A percentile compares a stretch with the other conserved stretches of the same genome.
Evolutionary conservation across 2,329 filamentous ascomycete species (phyloP).

Genomic region (Pseudogymnoascus sp.): DNA sequence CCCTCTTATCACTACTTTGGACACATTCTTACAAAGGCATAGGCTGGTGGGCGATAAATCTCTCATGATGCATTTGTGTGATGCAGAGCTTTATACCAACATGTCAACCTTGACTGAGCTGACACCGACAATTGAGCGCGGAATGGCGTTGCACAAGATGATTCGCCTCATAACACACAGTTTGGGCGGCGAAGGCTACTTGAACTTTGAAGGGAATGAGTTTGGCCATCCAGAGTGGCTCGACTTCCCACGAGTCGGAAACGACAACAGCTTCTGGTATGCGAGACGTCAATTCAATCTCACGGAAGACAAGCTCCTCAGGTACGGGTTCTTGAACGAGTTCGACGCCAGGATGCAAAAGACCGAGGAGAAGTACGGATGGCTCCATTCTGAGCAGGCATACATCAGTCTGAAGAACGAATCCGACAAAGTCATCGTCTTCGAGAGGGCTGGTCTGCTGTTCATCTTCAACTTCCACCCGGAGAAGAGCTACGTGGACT

Average conservation of each 20-base stretch:
- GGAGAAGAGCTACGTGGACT: slow-evolving; percentile 78
- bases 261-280: slow-evolving; percentile 90
- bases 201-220: slow-evolving; percentile 98
- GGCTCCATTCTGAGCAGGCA: slow-evolving; percentile 78
- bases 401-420: slow-evolving; percentile 94
- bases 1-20: neutral
- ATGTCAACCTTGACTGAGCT: slow-evolving; percentile 84
- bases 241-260: slow-evolving; percentile 91
- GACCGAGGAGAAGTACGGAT: slow-evolving; percentile 81
- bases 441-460: slow-evolving; percentile 81
- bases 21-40: slow-evolving; percentile 19
- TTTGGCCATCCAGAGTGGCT: slow-evolving; percentile 99
- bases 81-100: slow-evolving; percentile 94
- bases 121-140: slow-evolving; percentile 81
- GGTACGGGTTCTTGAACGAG: slow-evolving; percentile 86
- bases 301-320: slow-evolving; percentile 73
- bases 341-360: slow-evolving; percentile 91
- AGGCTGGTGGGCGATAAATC: slow-evolving; percentile 95
- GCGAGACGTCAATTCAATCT: slow-evolving; percentile 90
- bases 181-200: slow-evolving; percentile 89
- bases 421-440: slow-evolving; percentile 87
- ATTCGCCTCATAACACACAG: slow-evolving; percentile 88
- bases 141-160: slow-evolving; percentile 93
- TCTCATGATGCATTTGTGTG: slow-evolving; percentile 95
- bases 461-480: slow-evolving; percentile 98